Percentiles rank a stretch among this genome's conserved stretches.
Evolutionary conservation across 129 eudicot species (phyloP).

Genomic region (Lonicera japonica): DNA sequence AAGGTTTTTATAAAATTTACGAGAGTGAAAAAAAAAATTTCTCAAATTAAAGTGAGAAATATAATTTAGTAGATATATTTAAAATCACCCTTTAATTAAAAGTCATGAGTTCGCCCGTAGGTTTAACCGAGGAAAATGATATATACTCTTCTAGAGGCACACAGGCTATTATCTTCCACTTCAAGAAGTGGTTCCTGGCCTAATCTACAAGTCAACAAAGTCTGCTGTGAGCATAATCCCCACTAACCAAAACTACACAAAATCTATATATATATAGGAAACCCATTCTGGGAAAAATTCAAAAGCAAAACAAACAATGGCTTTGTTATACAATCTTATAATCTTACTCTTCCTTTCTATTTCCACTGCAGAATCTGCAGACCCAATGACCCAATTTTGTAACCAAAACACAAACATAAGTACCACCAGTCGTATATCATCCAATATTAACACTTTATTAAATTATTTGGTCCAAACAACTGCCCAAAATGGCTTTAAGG

Average conservation of each 20-base stretch:
- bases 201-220: neutral
- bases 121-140: too few relatives aligned
- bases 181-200: too few relatives aligned
- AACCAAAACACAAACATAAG: conserved; percentile 18
- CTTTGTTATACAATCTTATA: conserved; percentile 15
- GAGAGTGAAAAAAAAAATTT: too few relatives aligned
- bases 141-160: too few relatives aligned
- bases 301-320: conserved; percentile 15
- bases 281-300: neutral
- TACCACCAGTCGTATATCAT: conserved; percentile 18
- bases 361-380: conserved; percentile 37
- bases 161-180: too few relatives aligned
- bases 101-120: too few relatives aligned
- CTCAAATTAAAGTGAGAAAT: too few relatives aligned
- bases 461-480: conserved; percentile 33
- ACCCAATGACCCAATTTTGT: conserved; percentile 36
- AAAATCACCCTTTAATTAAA: too few relatives aligned
- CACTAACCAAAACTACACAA: neutral
- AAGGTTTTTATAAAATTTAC: too few relatives aligned
- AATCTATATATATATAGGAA: neutral
- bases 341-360: conserved; percentile 23
- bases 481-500: conserved; percentile 31
- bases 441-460: conserved; percentile 39
- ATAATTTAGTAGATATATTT: too few relatives aligned
- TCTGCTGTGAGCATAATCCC: too few relatives aligned